A percentile compares a stretch with the other conserved stretches of the same genome.
phyloP scores from a whole-genome alignment of 2,329 filamentous ascomycete genomes.

The Cladosporium sp. region DNA sequence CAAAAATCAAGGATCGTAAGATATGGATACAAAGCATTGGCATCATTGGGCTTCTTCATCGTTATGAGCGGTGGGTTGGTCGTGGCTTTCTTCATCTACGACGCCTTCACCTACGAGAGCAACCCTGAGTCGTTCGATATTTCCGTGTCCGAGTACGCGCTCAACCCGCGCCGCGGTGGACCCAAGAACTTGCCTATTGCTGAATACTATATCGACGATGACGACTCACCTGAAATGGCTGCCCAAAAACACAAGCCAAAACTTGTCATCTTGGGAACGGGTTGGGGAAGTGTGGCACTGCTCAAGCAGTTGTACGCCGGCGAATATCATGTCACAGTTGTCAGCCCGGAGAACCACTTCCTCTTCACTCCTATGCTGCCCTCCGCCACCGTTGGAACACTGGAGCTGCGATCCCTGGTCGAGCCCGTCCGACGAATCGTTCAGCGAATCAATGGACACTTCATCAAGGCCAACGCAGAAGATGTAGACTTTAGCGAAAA shows the following conservation, averaged over 20 bases:
- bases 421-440: conserved; percentile 90
- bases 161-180: conserved; percentile 78
- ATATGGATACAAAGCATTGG: conserved; percentile 68
- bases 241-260: conserved; percentile 83
- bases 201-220: conserved; percentile 83
- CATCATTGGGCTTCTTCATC: conserved; percentile 73
- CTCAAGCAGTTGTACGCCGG: conserved; percentile 87
- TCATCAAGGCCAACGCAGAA: conserved; percentile 81
- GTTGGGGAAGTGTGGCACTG: conserved; percentile 91
- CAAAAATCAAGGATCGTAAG: conserved; percentile 37
- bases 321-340: conserved; percentile 93
- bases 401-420: conserved; percentile 86
- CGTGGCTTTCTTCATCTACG: conserved; percentile 87
- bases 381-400: conserved; percentile 91
- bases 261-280: conserved; percentile 87
- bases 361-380: conserved; percentile 98
- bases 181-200: conserved; percentile 94
- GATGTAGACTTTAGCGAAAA: conserved; percentile 91
- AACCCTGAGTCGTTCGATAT: conserved; percentile 68
- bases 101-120: conserved; percentile 85
- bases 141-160: conserved; percentile 77
- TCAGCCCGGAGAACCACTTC: conserved; percentile 95
- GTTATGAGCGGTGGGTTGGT: conserved; percentile 68
- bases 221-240: conserved; percentile 71
- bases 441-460: conserved; percentile 76